Conservation (phyloP, 805 yeast genomes). For the Zygotorulaspora chibaensis region DNA sequence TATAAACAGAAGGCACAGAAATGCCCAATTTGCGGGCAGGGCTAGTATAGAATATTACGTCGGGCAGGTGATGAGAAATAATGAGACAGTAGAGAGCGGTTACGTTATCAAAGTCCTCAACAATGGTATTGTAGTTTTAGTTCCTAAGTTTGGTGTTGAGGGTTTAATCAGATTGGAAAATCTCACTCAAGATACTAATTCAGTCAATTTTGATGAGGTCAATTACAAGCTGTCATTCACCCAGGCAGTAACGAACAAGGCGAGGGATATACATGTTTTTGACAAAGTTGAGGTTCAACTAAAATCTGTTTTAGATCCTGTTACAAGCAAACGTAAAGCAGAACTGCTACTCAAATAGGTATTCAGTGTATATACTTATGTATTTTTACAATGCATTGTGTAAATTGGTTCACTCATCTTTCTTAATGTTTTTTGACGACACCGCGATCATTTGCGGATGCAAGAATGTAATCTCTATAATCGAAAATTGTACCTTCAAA, state of each 20-base stretch:
- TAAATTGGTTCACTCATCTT: background rate
- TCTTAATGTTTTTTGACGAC: conserved; percentile 79
- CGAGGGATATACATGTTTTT: conserved; percentile 62
- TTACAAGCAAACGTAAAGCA: conserved; percentile 90
- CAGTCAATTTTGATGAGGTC: conserved; percentile 72
- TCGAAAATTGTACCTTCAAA: conserved; percentile 80
- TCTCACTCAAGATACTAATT: conserved; percentile 57
- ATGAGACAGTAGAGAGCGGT: conserved; percentile 78
- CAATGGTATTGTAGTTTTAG: conserved; percentile 91
- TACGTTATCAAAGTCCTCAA: conserved; percentile 87
- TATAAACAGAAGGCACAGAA: conserved; percentile 90
- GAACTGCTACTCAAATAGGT: conserved; percentile 55
- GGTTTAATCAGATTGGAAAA: conserved; percentile 81
- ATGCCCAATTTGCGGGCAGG: conserved; percentile 98
- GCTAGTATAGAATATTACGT: conserved; percentile 97
- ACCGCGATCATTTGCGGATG: conserved; percentile 75
- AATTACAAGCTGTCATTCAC: conserved; percentile 60
- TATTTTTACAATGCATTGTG: background rate
- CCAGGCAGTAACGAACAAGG: conserved; percentile 41
- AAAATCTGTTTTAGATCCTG: conserved; percentile 74
- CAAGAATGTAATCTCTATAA: conserved; percentile 83
- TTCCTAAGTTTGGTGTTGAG: conserved; percentile 95
- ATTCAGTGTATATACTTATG: background rate
- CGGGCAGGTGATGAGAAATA: conserved; percentile 92
- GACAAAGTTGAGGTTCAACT: conserved; percentile 83